Evolutionary conservation across 106 monocot species (phyloP).

Genomic region (Phalaenopsis aphrodite): DNA sequence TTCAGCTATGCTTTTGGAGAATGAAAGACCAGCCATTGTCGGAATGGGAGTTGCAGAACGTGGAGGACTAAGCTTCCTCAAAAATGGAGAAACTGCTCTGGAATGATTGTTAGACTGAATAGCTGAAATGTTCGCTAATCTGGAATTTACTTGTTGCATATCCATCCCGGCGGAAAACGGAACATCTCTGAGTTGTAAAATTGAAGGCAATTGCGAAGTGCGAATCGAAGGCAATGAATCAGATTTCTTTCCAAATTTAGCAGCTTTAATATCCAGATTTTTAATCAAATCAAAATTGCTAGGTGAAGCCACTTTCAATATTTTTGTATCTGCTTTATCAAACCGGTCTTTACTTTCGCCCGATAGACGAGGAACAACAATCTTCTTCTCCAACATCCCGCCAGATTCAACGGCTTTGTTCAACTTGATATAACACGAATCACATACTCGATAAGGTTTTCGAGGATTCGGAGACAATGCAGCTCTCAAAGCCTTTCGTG

Average conservation of each 20-base stretch:
- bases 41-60: conserved; percentile 58
- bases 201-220: conserved; percentile 23
- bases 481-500: conserved; percentile 56
- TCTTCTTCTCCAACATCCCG: conserved; percentile 28
- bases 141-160: conserved; percentile 23
- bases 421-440: conserved; percentile 62
- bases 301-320: conserved; percentile 21
- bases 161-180: conserved; percentile 39
- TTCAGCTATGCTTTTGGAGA: conserved; percentile 52
- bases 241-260: conserved; percentile 60
- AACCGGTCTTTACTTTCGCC: conserved; percentile 53
- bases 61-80: conserved; percentile 55
- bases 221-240: conserved; percentile 32
- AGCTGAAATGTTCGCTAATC: conserved; percentile 24
- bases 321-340: conserved; percentile 40
- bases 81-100: conserved; percentile 78
- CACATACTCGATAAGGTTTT: conserved; percentile 77
- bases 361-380: conserved; percentile 33
- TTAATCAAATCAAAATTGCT: conserved; percentile 74
- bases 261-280: conserved; percentile 66
- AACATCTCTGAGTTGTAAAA: conserved; percentile 53
- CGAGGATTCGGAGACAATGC: conserved; percentile 59
- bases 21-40: conserved; percentile 45
- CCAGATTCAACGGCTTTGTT: conserved; percentile 34
- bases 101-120: conserved; percentile 42